Conservation (phyloP, 176 grass and related monocot genomes). For the Rhipidocladum racemiflorum region DNA sequence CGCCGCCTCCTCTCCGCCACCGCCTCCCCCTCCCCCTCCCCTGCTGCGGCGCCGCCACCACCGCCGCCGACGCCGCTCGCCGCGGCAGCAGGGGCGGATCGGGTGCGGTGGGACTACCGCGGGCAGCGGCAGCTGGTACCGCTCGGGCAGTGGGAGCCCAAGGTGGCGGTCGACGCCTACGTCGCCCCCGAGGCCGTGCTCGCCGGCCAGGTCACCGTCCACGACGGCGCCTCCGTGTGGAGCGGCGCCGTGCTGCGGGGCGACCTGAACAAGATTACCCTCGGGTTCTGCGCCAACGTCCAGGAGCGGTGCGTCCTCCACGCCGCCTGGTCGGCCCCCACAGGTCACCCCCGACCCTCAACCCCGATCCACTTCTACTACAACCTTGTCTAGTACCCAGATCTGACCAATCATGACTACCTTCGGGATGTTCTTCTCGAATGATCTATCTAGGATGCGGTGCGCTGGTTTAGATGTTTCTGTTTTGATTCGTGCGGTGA, state of each 20-base stretch:
- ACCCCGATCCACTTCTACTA: not conserved
- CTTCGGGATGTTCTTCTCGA: not conserved
- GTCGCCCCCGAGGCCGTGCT: constrained; percentile 88
- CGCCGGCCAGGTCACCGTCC: constrained; percentile 82
- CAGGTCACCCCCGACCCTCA: constrained; percentile 38
- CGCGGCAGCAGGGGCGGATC: constrained; percentile 43
- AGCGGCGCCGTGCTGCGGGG: constrained; percentile 84
- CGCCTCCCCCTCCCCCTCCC: not conserved
- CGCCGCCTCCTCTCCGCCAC: constrained; percentile 44
- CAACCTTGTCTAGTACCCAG: constrained; percentile 14
- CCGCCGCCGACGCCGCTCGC: constrained; percentile 4
- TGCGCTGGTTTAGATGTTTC: not conserved
- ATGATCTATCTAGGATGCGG: not conserved
- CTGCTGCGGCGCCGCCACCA: not conserved
- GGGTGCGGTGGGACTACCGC: constrained; percentile 86
- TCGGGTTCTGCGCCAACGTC: constrained; percentile 89
- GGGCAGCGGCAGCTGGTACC: constrained; percentile 79
- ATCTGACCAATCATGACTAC: constrained; percentile 15
- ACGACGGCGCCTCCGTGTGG: constrained; percentile 91
- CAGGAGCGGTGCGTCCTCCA: constrained; percentile 97
- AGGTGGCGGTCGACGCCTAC: constrained; percentile 86
- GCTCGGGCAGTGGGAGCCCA: constrained; percentile 82
- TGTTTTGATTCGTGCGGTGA: not conserved
- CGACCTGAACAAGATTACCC: constrained; percentile 95
- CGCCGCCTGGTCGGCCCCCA: constrained; percentile 75